These are phyloP conservation scores for Calcarisporium arbuscula DNA, from an alignment of 2,329 filamentous ascomycete species.

Conservation along the genomic window DNA sequence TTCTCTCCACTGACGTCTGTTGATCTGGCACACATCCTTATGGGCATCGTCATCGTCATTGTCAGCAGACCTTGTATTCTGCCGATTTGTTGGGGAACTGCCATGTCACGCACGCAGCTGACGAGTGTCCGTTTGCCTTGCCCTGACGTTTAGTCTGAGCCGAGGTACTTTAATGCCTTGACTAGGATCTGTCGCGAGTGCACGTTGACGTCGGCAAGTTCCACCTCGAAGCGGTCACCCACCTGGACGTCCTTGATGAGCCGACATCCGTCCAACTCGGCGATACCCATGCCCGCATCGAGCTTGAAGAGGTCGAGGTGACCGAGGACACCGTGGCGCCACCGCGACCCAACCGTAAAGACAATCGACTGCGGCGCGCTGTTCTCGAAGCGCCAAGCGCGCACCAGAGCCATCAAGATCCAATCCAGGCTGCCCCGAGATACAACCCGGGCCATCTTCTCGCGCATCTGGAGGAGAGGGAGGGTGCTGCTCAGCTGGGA, in stretches of 20 bases:
- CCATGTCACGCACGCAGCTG: too few species aligned
- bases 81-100: too few species aligned
- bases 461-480: conserved; percentile 44
- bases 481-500: conserved; percentile 37
- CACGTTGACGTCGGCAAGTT: conserved; percentile 48
- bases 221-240: conserved; percentile 51
- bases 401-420: conserved; percentile 53
- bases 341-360: conserved; percentile 38
- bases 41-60: too few species aligned
- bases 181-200: conserved; percentile 39
- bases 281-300: conserved; percentile 32
- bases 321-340: conserved; percentile 29
- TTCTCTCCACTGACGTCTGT: too few species aligned
- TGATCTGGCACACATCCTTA: too few species aligned
- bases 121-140: too few species aligned
- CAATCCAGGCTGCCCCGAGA: conserved; percentile 42
- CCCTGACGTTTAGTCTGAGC: too few species aligned
- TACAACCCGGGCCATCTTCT: conserved; percentile 42
- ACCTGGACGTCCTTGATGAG: conserved; percentile 36
- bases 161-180: conserved; percentile 31
- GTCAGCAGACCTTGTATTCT: too few species aligned
- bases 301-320: conserved; percentile 46
- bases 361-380: conserved; percentile 40
- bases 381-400: conserved; percentile 52
- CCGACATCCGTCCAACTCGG: conserved; percentile 29